Conservation (phyloP, 2,329 filamentous ascomycete species). For the Cladophialophora psammophila region DNA sequence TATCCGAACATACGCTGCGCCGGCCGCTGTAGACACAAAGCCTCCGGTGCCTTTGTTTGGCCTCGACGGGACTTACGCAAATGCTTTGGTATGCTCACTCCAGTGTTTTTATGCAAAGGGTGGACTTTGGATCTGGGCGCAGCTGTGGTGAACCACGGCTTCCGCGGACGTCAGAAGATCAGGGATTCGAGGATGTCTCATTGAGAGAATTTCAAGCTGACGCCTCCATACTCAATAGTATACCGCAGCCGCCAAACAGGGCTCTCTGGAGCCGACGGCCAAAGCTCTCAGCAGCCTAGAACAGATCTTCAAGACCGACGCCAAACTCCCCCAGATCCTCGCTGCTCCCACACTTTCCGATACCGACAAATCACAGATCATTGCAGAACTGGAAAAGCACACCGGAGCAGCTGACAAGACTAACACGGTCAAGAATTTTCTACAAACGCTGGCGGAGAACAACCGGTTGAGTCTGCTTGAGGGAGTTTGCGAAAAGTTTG, state of each 20-base stretch:
- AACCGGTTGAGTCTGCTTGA: slow-evolving; percentile 87
- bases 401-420: slow-evolving; percentile 72
- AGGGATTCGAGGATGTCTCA: background rate
- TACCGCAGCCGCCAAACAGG: slow-evolving; percentile 91
- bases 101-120: background rate
- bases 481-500: slow-evolving; percentile 87
- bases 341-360: slow-evolving; percentile 77
- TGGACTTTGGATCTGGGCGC: background rate
- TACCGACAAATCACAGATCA: slow-evolving; percentile 83
- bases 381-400: slow-evolving; percentile 87
- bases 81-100: slow-evolving; percentile 80
- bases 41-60: slow-evolving; percentile 92
- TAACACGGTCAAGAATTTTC: slow-evolving; percentile 92
- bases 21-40: slow-evolving; percentile 70
- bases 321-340: slow-evolving; percentile 80
- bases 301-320: slow-evolving; percentile 78
- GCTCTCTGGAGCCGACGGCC: slow-evolving; percentile 82
- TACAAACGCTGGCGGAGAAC: slow-evolving; percentile 89
- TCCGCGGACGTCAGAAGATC: background rate
- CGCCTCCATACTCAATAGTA: slow-evolving; percentile 68
- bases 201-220: slow-evolving; percentile 8
- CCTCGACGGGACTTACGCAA: slow-evolving; percentile 97
- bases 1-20: slow-evolving; percentile 78
- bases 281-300: slow-evolving; percentile 77
- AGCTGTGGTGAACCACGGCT: slow-evolving; percentile 1